Conservation (phyloP, 1,284 basidiomycete species). For the Stygiomarasmius scandens region DNA sequence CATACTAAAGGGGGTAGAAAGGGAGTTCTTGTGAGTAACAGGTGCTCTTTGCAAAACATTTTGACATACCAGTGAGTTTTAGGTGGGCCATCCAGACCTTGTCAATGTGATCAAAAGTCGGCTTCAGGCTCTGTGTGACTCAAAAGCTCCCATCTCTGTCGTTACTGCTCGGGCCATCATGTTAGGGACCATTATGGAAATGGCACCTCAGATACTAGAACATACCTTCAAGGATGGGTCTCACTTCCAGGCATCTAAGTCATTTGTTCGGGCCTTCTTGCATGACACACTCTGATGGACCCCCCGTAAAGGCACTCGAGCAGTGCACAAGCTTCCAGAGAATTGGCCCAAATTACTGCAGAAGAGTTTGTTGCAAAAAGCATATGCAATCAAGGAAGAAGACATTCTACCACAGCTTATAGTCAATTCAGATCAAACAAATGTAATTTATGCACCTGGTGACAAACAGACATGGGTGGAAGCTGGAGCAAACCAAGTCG, state of each 20-base stretch:
- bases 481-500: not conserved
- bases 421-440: slow-evolving; percentile 1
- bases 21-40: slow-evolving; percentile 3
- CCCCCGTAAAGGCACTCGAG: slow-evolving; percentile 20
- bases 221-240: slow-evolving; percentile 6
- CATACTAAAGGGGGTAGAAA: not conserved
- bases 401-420: slow-evolving; percentile 8
- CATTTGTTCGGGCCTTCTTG: slow-evolving; percentile 9
- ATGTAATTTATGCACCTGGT: not conserved
- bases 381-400: slow-evolving; percentile 17
- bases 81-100: slow-evolving; percentile 1
- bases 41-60: not conserved
- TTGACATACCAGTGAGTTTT: not conserved
- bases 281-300: slow-evolving; percentile 18
- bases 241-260: not conserved
- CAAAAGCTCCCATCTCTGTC: not conserved
- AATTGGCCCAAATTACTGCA: slow-evolving; percentile 17
- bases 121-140: not conserved
- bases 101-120: not conserved
- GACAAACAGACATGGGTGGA: not conserved
- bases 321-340: slow-evolving; percentile 28
- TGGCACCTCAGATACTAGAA: not conserved
- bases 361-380: slow-evolving; percentile 17
- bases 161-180: slow-evolving; percentile 2
- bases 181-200: not conserved